phyloP scores from a whole-genome alignment of 106 monocot species.

The Dioscorea alata region DNA sequence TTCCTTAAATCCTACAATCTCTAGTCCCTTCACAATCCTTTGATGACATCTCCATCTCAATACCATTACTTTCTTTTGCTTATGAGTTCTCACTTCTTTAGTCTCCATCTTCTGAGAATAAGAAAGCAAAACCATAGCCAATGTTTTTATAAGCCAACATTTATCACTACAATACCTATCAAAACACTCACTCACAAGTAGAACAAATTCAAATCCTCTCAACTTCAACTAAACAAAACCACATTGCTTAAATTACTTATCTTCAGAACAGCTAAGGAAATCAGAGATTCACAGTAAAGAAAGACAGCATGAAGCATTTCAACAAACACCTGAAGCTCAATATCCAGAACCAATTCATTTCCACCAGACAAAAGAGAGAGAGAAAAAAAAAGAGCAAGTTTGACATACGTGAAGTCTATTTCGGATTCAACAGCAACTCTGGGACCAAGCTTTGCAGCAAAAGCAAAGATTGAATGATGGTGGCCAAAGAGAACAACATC shows the following conservation, averaged over 20 bases:
- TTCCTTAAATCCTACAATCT: no score
- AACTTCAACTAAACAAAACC: background rate
- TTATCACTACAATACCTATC: no score
- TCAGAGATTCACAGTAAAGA: background rate
- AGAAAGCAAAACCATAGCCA: no score
- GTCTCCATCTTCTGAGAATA: no score
- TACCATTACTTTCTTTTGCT: no score
- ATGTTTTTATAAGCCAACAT: no score
- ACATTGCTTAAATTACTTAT: background rate
- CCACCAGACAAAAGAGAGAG: background rate
- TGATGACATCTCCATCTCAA: no score
- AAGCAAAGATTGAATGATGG: constrained; percentile 35
- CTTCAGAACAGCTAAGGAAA: background rate
- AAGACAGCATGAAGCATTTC: background rate
- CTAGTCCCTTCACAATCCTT: no score
- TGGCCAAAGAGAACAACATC: constrained; percentile 67
- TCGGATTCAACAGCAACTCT: constrained; percentile 59
- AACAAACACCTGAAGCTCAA: background rate
- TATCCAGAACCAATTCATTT: background rate
- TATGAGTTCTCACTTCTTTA: no score
- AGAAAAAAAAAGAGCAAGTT: background rate
- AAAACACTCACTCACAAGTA: no score
- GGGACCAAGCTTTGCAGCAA: constrained; percentile 44
- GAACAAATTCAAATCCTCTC: background rate
- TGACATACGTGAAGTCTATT: constrained; percentile 79